phyloP scores from a whole-genome alignment of 306 rosid species.

The Pueraria montana region DNA sequence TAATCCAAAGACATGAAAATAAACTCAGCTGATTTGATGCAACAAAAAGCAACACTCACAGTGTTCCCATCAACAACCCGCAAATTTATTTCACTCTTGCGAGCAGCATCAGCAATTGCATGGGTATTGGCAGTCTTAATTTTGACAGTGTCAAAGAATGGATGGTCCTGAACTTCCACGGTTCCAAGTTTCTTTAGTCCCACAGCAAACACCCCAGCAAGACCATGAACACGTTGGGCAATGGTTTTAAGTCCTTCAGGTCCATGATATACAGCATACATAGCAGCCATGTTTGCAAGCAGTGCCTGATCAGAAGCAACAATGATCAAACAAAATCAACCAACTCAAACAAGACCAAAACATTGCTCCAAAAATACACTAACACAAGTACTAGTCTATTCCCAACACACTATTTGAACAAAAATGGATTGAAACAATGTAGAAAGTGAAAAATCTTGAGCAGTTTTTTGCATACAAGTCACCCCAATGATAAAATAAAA shows the following conservation, averaged over 20 bases:
- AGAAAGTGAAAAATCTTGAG: neutral
- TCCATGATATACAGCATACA: slow-evolving; percentile 99
- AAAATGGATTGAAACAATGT: neutral
- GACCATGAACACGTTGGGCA: slow-evolving; percentile 90
- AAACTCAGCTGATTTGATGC: slow-evolving; percentile 32
- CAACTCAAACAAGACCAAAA: slow-evolving; percentile 13
- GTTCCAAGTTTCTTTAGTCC: slow-evolving; percentile 93
- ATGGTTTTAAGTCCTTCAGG: slow-evolving; percentile 93
- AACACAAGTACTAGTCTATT: neutral
- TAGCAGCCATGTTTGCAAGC: slow-evolving; percentile 99
- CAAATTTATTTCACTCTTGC: slow-evolving; percentile 77
- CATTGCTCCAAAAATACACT: slow-evolving; percentile 2
- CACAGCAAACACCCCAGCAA: slow-evolving; percentile 85
- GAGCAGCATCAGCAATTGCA: slow-evolving; percentile 79
- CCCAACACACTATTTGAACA: neutral
- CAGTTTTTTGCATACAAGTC: slow-evolving; percentile 1
- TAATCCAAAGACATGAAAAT: slow-evolving; percentile 42
- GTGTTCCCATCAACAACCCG: slow-evolving; percentile 80
- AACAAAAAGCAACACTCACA: slow-evolving; percentile 57
- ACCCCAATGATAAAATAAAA: neutral
- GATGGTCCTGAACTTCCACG: slow-evolving; percentile 87
- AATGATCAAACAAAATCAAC: slow-evolving; percentile 44
- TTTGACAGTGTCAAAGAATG: slow-evolving; percentile 94
- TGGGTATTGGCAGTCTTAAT: slow-evolving; percentile 75
- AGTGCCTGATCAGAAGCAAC: slow-evolving; percentile 72